These are phyloP conservation scores for Lepiota venenata DNA, from an alignment of 768 basidiomycete genomes.

Conservation along the genomic window DNA sequence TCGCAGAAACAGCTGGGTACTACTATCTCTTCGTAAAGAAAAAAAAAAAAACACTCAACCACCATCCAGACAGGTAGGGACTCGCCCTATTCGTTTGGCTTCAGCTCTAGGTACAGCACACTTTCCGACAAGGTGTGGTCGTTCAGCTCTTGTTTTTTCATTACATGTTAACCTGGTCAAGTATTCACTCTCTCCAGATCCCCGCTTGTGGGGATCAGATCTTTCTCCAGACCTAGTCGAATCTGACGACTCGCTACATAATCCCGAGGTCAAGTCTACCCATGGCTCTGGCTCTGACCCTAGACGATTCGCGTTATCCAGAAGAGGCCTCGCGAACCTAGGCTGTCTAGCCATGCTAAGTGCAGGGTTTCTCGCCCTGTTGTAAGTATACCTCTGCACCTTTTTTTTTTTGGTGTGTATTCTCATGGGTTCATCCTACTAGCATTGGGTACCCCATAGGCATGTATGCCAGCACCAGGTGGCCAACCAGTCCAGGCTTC, in stretches of 20 bases:
- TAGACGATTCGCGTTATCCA: slow-evolving; percentile 44
- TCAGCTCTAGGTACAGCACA: slow-evolving; percentile 36
- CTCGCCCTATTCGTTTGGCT: slow-evolving; percentile 42
- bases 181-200: slow-evolving; percentile 67
- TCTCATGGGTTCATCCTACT: background rate
- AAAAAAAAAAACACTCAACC: background rate
- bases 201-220: slow-evolving; percentile 62
- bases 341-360: slow-evolving; percentile 64
- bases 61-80: slow-evolving; percentile 29
- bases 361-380: slow-evolving; percentile 45
- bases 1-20: slow-evolving; percentile 40
- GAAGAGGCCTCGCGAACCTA: slow-evolving; percentile 66
- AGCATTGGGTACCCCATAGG: slow-evolving; percentile 50
- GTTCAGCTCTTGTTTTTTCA: background rate
- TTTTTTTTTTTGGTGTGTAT: background rate
- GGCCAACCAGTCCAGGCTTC: slow-evolving; percentile 22
- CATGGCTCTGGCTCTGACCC: slow-evolving; percentile 25
- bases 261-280: slow-evolving; percentile 43
- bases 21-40: background rate
- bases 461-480: slow-evolving; percentile 23
- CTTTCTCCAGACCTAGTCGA: slow-evolving; percentile 54
- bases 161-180: slow-evolving; percentile 20
- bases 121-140: slow-evolving; percentile 42
- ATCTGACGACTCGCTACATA: slow-evolving; percentile 70
- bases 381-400: slow-evolving; percentile 39